phyloP scores from a whole-genome alignment of 140 eudicot genomes.

The Oenanthe javanica region DNA sequence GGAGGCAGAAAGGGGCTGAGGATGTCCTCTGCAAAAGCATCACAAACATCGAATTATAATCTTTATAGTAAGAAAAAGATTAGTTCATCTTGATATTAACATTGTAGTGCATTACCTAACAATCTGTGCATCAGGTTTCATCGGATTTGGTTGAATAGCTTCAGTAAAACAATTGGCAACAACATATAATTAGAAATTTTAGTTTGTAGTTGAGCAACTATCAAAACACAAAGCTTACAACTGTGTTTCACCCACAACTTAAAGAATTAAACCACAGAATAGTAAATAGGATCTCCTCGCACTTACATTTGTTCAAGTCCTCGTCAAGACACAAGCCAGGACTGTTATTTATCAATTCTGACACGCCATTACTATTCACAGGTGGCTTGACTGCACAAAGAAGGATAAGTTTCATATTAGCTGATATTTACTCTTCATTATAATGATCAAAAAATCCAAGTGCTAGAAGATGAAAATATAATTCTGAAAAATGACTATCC shows the following conservation, averaged over 20 bases:
- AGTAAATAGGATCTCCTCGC: not conserved
- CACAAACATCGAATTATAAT: conserved; percentile 1
- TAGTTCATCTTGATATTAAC: not conserved
- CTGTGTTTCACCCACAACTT: not conserved
- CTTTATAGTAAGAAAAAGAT: conserved; percentile 8
- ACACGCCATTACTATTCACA: not conserved
- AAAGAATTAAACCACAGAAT: not conserved
- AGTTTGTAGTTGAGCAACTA: not conserved
- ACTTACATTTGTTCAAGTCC: conserved; percentile 8
- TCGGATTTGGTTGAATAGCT: conserved; percentile 27
- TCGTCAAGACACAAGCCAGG: not conserved
- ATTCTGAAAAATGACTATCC: conserved; percentile 8
- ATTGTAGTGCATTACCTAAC: conserved; percentile 32
- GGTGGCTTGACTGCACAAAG: not conserved
- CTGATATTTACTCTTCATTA: not conserved
- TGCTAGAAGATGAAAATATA: not conserved
- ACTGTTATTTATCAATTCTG: not conserved
- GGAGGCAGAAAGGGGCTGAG: conserved; percentile 12
- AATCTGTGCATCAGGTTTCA: conserved; percentile 18
- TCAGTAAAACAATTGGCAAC: conserved; percentile 15
- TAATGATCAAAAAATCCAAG: not conserved
- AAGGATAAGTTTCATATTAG: not conserved
- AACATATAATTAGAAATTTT: not conserved
- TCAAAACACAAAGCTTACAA: not conserved
- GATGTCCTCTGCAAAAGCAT: conserved; percentile 25